Percentiles rank a stretch among this genome's conserved stretches.
Evolutionary conservation across 768 basidiomycete genomes (phyloP).

Genomic region (Hirschioporus abietinus): DNA sequence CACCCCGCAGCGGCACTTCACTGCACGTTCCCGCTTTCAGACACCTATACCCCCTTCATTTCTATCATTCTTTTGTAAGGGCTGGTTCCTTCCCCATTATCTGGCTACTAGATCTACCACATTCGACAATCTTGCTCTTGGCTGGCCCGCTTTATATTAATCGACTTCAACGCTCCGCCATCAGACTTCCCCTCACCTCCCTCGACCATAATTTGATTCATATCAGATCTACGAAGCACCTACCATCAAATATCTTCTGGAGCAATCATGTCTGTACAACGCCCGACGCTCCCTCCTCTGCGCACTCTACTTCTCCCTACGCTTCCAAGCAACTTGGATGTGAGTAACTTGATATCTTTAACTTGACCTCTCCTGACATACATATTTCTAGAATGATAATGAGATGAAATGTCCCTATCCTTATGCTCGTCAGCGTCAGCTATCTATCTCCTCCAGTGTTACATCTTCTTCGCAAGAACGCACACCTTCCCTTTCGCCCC

Average conservation of each 20-base stretch:
- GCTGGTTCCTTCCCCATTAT: neutral
- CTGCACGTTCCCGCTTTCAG: neutral
- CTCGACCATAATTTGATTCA: neutral
- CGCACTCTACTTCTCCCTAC: conserved; percentile 39
- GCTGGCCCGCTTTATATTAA: neutral
- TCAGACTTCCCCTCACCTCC: neutral
- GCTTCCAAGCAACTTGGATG: conserved; percentile 5
- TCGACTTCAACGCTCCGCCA: neutral
- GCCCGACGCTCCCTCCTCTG: conserved; percentile 51
- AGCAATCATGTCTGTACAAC: conserved; percentile 13
- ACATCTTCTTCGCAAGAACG: neutral
- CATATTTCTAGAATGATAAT: conserved; percentile 7
- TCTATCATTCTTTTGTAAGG: neutral
- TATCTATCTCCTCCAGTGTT: conserved; percentile 3
- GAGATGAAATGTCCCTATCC: neutral
- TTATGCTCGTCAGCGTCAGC: neutral
- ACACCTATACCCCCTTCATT: neutral
- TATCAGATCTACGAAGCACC: neutral
- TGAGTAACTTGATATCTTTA: conserved; percentile 5
- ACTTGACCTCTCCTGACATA: conserved; percentile 30
- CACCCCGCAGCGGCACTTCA: neutral
- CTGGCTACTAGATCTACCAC: neutral
- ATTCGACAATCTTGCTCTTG: neutral
- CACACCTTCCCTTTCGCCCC: conserved; percentile 4
- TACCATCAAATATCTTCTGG: neutral